phyloP scores from a whole-genome alignment of 2,329 filamentous ascomycete species.

The Colletotrichum musae region DNA sequence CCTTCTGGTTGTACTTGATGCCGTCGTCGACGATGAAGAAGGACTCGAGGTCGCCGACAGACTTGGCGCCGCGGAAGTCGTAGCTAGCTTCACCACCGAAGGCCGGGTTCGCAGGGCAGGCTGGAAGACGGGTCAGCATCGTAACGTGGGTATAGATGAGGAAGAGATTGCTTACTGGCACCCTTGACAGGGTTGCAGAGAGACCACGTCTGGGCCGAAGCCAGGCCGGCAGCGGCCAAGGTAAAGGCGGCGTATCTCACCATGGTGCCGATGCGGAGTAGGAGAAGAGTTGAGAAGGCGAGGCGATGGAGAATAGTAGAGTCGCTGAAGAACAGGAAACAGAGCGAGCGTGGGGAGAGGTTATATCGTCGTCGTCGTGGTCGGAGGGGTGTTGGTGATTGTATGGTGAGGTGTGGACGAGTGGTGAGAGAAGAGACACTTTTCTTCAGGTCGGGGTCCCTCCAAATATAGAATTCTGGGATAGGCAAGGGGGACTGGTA shows the following conservation, averaged over 20 bases:
- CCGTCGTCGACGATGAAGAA: constrained; percentile 71
- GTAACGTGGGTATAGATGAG: neutral
- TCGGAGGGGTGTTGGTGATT: neutral
- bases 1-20: constrained; percentile 55
- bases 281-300: neutral
- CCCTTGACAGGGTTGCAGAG: constrained; percentile 41
- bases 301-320: neutral
- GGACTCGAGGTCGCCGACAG: constrained; percentile 52
- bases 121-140: constrained; percentile 26
- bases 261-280: neutral
- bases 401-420: too few relatives aligned
- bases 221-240: constrained; percentile 35
- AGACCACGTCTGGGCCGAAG: constrained; percentile 40
- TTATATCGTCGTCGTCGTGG: neutral
- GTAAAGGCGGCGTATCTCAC: constrained; percentile 33
- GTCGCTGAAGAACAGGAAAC: constrained; percentile 6
- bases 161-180: constrained; percentile 23
- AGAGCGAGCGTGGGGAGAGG: neutral
- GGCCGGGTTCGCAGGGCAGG: constrained; percentile 41
- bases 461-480: constrained; percentile 32
- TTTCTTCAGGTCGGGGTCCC: neutral
- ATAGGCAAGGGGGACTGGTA: neutral
- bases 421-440: neutral
- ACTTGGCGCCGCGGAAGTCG: constrained; percentile 46
- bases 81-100: constrained; percentile 36